These are phyloP conservation scores for Amanita rubescens DNA, from an alignment of 768 basidiomycete species.

Conservation along the genomic window DNA sequence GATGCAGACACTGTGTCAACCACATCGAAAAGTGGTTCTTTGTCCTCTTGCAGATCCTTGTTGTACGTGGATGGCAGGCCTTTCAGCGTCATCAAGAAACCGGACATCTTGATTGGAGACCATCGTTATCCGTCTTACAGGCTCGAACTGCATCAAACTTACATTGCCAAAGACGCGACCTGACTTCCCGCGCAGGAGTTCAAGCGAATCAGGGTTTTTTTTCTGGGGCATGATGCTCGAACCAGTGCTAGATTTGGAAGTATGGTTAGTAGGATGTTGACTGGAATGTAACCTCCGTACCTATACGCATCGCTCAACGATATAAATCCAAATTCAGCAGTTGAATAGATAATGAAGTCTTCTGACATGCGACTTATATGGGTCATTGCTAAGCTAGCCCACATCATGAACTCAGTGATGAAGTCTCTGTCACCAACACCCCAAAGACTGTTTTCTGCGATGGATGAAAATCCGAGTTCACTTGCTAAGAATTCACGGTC, in stretches of 20 bases:
- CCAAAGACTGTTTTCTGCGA: slow-evolving; percentile 96
- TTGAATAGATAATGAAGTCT: slow-evolving; percentile 94
- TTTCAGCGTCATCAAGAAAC: slow-evolving; percentile 96
- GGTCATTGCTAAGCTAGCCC: slow-evolving; percentile 86
- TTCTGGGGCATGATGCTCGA: slow-evolving; percentile 99
- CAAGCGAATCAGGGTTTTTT: slow-evolving; percentile 96
- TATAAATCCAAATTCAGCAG: slow-evolving; percentile 95
- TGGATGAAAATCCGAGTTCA: slow-evolving; percentile 81
- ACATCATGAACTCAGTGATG: slow-evolving; percentile 95
- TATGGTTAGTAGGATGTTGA: background rate
- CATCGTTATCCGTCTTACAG: slow-evolving; percentile 6
- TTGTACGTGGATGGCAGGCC: slow-evolving; percentile 98
- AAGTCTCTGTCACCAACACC: slow-evolving; percentile 97
- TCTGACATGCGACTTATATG: slow-evolving; percentile 95
- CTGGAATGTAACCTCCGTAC: slow-evolving; percentile 30
- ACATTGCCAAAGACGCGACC: slow-evolving; percentile 93
- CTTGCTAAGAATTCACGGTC: slow-evolving; percentile 88
- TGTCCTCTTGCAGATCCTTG: slow-evolving; percentile 98
- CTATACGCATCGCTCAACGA: slow-evolving; percentile 96
- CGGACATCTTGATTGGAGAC: slow-evolving; percentile 69
- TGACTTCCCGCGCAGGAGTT: slow-evolving; percentile 90
- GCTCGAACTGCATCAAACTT: slow-evolving; percentile 16
- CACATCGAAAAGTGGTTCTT: slow-evolving; percentile 93
- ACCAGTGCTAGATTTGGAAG: slow-evolving; percentile 61
- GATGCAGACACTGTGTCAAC: slow-evolving; percentile 87